Percentiles rank a stretch among this genome's conserved stretches.
These are phyloP conservation scores for Pterocarpus macrocarpus DNA, from an alignment of 306 rosid genomes.

Conservation along the genomic window DNA sequence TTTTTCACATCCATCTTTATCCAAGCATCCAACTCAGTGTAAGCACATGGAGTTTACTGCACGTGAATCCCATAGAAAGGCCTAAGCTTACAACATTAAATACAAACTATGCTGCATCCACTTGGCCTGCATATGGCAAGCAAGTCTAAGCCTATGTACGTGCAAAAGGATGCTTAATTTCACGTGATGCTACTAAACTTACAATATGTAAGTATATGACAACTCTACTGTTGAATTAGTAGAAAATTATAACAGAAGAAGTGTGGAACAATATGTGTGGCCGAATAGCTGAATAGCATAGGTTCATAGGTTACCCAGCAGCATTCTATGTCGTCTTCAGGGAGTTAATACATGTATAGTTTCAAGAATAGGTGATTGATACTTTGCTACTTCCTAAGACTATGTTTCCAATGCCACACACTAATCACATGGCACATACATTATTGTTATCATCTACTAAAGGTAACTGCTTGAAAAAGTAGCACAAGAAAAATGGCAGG, in stretches of 20 bases:
- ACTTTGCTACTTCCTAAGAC: not conserved
- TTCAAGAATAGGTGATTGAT: not conserved
- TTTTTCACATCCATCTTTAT: slow-evolving; percentile 60
- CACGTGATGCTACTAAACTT: too few relatives aligned
- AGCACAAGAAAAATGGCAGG: slow-evolving; percentile 39
- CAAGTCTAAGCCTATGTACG: not conserved
- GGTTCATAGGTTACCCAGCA: too few relatives aligned
- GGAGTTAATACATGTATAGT: not conserved
- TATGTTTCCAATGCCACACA: not conserved
- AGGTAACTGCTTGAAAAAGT: not conserved
- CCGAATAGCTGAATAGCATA: not conserved
- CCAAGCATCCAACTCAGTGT: slow-evolving; percentile 43
- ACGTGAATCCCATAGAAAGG: slow-evolving; percentile 30
- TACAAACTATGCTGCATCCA: slow-evolving; percentile 25
- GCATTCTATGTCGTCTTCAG: not conserved
- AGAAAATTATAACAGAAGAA: not conserved
- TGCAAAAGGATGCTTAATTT: not conserved
- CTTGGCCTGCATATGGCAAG: not conserved
- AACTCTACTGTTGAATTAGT: not conserved
- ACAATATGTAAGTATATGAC: too few relatives aligned
- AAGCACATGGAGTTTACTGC: slow-evolving; percentile 39
- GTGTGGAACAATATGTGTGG: not conserved
- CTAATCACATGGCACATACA: not conserved
- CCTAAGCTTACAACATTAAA: slow-evolving; percentile 29
- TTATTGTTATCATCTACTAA: not conserved